A percentile compares a stretch with the other conserved stretches of the same genome.
These are phyloP conservation scores for Lachancea cidri DNA, from an alignment of 805 yeast genomes.

Conservation along the genomic window DNA sequence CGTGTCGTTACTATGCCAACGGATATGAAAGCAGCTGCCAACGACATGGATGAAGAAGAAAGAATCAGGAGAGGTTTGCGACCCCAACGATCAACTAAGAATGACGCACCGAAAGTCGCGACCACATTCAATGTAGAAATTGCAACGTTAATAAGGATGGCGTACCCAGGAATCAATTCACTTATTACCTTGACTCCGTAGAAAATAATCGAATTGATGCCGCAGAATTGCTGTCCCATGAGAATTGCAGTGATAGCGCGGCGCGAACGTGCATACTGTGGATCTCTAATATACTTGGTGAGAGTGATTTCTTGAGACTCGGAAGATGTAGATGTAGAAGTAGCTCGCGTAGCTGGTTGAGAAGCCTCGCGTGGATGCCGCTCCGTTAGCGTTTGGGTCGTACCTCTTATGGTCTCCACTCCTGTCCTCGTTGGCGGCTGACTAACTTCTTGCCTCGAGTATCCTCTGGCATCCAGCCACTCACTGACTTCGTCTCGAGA, in stretches of 20 bases:
- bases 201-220: constrained; percentile 87
- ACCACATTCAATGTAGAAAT: constrained; percentile 71
- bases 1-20: constrained; percentile 51
- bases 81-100: constrained; percentile 70
- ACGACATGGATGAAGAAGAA: constrained; percentile 66
- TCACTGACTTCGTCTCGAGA: constrained; percentile 23
- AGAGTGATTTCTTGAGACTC: constrained; percentile 24
- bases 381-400: not conserved
- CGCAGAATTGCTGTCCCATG: constrained; percentile 85
- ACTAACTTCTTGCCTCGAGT: constrained; percentile 1
- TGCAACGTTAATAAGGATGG: constrained; percentile 67
- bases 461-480: constrained; percentile 14
- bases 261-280: constrained; percentile 52
- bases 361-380: not conserved
- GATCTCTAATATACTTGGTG: constrained; percentile 44
- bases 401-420: not conserved
- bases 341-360: not conserved
- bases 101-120: constrained; percentile 69
- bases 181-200: constrained; percentile 85
- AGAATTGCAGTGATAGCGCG: constrained; percentile 66
- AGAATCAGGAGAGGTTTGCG: constrained; percentile 64
- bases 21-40: constrained; percentile 58
- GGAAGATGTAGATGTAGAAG: constrained; percentile 1
- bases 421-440: constrained; percentile 1
- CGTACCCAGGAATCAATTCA: constrained; percentile 63